Evolutionary conservation across 2,329 filamentous ascomycete genomes (phyloP).

Genomic region (Penicillium thymicola): DNA sequence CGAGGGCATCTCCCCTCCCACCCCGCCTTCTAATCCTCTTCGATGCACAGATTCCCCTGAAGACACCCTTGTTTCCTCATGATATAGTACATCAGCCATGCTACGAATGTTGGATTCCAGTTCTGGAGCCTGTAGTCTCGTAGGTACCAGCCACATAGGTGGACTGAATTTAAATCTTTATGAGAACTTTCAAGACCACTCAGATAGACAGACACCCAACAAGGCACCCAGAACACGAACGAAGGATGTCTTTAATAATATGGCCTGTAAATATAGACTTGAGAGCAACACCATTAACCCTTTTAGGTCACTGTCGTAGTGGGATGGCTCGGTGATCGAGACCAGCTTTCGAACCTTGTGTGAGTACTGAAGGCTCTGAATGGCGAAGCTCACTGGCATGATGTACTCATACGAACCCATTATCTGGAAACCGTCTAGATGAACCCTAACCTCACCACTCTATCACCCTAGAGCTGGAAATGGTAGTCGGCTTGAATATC

Average conservation of each 20-base stretch:
- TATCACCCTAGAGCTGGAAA: too few relatives aligned
- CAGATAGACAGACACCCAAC: neutral
- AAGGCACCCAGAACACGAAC: neutral
- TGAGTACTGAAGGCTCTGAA: too few relatives aligned
- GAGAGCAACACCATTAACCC: neutral
- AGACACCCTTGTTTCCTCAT: constrained; percentile 15
- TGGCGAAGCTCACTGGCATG: too few relatives aligned
- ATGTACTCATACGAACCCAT: too few relatives aligned
- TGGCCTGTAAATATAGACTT: neutral
- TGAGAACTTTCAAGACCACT: neutral
- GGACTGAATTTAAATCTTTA: neutral
- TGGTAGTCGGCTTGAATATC: too few relatives aligned
- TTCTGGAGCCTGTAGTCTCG: neutral
- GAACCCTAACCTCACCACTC: too few relatives aligned
- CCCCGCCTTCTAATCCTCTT: constrained; percentile 17
- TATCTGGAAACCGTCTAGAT: too few relatives aligned
- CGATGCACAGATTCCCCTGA: constrained; percentile 31
- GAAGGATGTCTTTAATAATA: neutral
- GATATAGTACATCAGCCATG: constrained; percentile 25
- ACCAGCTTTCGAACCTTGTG: neutral
- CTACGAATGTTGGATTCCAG: constrained; percentile 15
- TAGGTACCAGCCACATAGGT: constrained; percentile 1
- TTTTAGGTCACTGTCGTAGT: too few relatives aligned
- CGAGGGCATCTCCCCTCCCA: constrained; percentile 3
- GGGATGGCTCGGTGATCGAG: too few relatives aligned